Conservation (phyloP, 768 basidiomycete species). For the Brasilioporus rufonigricans region DNA sequence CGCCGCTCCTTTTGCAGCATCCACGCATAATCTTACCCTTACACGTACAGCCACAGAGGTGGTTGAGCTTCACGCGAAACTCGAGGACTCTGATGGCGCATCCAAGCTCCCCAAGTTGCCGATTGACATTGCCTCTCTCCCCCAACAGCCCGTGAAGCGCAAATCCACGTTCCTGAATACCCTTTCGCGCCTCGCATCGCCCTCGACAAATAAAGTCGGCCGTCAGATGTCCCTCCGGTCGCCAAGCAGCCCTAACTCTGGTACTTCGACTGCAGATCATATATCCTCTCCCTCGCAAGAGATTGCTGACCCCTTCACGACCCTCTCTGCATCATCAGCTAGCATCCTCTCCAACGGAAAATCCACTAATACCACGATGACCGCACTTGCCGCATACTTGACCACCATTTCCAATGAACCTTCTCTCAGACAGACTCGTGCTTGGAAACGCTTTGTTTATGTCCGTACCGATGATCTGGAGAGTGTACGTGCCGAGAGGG, state of each 20-base stretch:
- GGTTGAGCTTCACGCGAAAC: constrained; percentile 78
- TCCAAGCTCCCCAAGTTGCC: constrained; percentile 60
- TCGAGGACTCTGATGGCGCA: constrained; percentile 60
- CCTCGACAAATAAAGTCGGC: constrained; percentile 52
- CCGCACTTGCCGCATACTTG: constrained; percentile 74
- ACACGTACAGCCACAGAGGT: constrained; percentile 76
- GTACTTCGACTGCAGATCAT: constrained; percentile 31
- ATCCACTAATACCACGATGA: constrained; percentile 50
- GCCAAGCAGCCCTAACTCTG: constrained; percentile 31
- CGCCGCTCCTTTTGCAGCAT: constrained; percentile 49
- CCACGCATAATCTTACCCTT: constrained; percentile 87
- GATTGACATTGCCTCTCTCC: constrained; percentile 53
- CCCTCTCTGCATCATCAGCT: constrained; percentile 35
- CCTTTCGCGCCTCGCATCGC: constrained; percentile 78
- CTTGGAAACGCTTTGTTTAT: constrained; percentile 84
- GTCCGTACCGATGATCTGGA: constrained; percentile 87
- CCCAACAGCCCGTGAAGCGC: constrained; percentile 57
- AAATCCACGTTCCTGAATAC: constrained; percentile 86
- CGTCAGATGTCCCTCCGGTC: constrained; percentile 40
- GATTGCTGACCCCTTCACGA: constrained; percentile 58
- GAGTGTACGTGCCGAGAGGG: constrained; percentile 81
- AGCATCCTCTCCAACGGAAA: constrained; percentile 19
- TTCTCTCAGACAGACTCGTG: constrained; percentile 56
- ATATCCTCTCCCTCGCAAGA: constrained; percentile 55
- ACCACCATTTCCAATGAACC: constrained; percentile 73